A percentile compares a stretch with the other conserved stretches of the same genome.
Evolutionary conservation across 2,329 filamentous ascomycete species (phyloP).

Genomic region (Curvularia verruculosa): DNA sequence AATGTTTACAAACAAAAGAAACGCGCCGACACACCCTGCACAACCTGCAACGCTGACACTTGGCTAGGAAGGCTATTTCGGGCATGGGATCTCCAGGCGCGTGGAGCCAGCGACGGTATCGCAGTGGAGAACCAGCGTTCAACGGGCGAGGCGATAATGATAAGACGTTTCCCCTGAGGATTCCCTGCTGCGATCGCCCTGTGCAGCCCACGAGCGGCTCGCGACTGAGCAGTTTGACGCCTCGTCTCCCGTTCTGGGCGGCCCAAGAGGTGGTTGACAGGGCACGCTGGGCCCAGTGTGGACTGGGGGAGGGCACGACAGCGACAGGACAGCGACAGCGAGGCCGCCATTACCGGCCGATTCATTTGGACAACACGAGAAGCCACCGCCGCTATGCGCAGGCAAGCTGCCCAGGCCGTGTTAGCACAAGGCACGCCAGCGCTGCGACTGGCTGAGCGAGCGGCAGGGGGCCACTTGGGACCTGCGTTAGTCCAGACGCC

Average conservation of each 20-base stretch:
- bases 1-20: constrained; percentile 19
- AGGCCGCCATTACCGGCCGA: background rate
- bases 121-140: constrained; percentile 15
- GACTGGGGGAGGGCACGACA: background rate
- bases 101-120: constrained; percentile 14
- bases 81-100: constrained; percentile 22
- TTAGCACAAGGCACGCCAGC: constrained; percentile 36
- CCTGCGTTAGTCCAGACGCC: constrained; percentile 45
- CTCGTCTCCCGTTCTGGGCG: background rate
- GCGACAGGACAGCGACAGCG: background rate
- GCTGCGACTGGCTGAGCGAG: constrained; percentile 33
- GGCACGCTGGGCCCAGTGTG: background rate
- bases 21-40: constrained; percentile 21
- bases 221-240: background rate
- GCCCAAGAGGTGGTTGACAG: background rate
- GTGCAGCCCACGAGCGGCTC: background rate
- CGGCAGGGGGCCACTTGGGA: constrained; percentile 38
- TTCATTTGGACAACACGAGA: constrained; percentile 46
- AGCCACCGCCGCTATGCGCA: constrained; percentile 33
- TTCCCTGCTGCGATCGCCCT: constrained; percentile 14
- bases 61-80: constrained; percentile 13
- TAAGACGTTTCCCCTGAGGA: constrained; percentile 21
- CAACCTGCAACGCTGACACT: constrained; percentile 29
- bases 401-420: constrained; percentile 35
- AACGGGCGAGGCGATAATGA: constrained; percentile 22